These are phyloP conservation scores for Albugo candida DNA, from an alignment of 352 stramenopile genomes.

Conservation along the genomic window DNA sequence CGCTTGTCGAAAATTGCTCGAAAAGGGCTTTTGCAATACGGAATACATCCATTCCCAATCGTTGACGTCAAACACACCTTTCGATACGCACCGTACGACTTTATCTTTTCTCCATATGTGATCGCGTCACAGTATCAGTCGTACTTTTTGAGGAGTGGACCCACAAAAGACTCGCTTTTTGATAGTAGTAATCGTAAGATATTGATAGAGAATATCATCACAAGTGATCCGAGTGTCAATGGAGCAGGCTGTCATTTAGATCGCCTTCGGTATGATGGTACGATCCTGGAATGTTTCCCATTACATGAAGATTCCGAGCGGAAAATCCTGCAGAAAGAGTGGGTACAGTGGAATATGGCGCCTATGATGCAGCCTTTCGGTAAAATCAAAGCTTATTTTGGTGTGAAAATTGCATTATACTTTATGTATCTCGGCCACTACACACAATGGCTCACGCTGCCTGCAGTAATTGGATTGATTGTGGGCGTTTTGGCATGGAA, in stretches of 20 bases:
- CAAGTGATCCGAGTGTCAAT: slow-evolving; percentile 21
- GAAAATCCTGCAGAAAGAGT: slow-evolving; percentile 21
- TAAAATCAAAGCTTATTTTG: slow-evolving; percentile 68
- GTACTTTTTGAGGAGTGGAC: slow-evolving; percentile 42
- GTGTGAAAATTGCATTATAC: slow-evolving; percentile 90
- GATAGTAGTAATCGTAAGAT: slow-evolving; percentile 50
- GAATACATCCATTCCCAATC: slow-evolving; percentile 66
- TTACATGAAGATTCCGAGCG: slow-evolving; percentile 38
- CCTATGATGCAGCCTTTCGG: slow-evolving; percentile 35
- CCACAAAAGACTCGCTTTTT: slow-evolving; percentile 36
- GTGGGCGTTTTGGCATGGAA: slow-evolving; percentile 41
- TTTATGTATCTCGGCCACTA: slow-evolving; percentile 94
- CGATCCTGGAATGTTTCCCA: slow-evolving; percentile 57
- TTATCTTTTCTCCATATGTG: slow-evolving; percentile 73
- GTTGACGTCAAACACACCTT: slow-evolving; percentile 58
- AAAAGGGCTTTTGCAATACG: slow-evolving; percentile 40
- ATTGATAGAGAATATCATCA: slow-evolving; percentile 75
- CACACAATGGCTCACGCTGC: slow-evolving; percentile 85
- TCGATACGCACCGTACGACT: slow-evolving; percentile 60
- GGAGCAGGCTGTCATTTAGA: slow-evolving; percentile 52
- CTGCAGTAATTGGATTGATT: slow-evolving; percentile 72
- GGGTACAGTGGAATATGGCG: slow-evolving; percentile 38
- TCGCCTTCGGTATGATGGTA: slow-evolving; percentile 45
- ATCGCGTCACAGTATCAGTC: slow-evolving; percentile 38
- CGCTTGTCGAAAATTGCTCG: slow-evolving; percentile 42